These are phyloP conservation scores for Colletotrichum truncatum DNA, from an alignment of 2,329 filamentous ascomycete genomes.

Conservation along the genomic window DNA sequence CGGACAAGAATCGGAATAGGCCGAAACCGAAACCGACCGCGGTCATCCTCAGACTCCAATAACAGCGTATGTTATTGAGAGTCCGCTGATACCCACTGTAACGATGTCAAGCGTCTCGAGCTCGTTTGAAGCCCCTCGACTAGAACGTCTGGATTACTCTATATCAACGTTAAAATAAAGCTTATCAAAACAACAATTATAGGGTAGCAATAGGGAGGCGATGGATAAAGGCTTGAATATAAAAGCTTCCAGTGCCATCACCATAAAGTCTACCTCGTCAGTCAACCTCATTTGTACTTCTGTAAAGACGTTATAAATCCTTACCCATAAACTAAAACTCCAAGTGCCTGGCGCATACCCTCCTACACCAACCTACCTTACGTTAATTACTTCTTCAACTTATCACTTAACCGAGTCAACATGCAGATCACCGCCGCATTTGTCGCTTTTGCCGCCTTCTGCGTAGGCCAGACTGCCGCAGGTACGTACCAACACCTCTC, in stretches of 20 bases:
- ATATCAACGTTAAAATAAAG: neutral
- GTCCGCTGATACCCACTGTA: neutral
- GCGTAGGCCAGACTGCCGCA: neutral
- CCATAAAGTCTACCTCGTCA: neutral
- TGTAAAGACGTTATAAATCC: neutral
- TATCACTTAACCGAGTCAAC: neutral
- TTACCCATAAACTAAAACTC: neutral
- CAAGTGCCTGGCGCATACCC: slow-evolving; percentile 11
- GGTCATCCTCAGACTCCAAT: neutral
- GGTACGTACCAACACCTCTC: neutral
- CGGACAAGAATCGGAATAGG: neutral
- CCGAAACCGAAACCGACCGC: neutral
- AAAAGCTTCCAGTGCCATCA: neutral
- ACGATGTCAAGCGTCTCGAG: slow-evolving; percentile 6
- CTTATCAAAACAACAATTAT: neutral
- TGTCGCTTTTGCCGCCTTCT: slow-evolving; percentile 5
- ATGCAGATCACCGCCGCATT: slow-evolving; percentile 17
- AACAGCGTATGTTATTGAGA: neutral
- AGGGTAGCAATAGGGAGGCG: neutral
- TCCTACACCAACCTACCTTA: too few relatives aligned
- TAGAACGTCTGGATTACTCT: neutral
- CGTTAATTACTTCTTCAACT: neutral
- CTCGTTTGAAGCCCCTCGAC: slow-evolving; percentile 4
- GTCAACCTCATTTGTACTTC: neutral
- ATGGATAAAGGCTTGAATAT: neutral